These are phyloP conservation scores for Fusarium buxicola DNA, from an alignment of 2,329 filamentous ascomycete species.

Conservation along the genomic window DNA sequence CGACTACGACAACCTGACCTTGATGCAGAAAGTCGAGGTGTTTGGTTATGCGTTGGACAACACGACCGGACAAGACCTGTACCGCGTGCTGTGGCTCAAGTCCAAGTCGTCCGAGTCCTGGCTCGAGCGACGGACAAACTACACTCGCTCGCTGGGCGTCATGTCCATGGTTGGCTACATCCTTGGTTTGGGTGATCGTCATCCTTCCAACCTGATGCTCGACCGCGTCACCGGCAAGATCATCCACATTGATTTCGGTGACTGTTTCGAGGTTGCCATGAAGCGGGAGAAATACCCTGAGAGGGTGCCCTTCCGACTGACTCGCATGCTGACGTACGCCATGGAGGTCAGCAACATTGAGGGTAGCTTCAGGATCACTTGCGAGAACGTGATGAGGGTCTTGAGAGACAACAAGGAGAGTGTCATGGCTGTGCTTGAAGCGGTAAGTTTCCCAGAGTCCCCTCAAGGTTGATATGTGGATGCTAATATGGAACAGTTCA, in stretches of 20 bases:
- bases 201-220: constrained; percentile 98
- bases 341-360: constrained; percentile 99
- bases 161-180: constrained; percentile 99
- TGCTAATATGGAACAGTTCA: constrained; percentile 72
- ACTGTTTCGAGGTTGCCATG: constrained; percentile 99
- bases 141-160: constrained; percentile 94
- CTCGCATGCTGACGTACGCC: constrained; percentile 98
- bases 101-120: constrained; percentile 98
- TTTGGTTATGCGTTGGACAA: constrained; percentile 99
- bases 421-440: constrained; percentile 97
- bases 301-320: constrained; percentile 95
- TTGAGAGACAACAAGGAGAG: constrained; percentile 97
- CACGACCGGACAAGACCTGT: constrained; percentile 97
- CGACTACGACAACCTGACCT: constrained; percentile 96
- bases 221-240: constrained; percentile 97
- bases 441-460: constrained; percentile 70
- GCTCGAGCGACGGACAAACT: constrained; percentile 98
- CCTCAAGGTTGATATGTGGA: background rate
- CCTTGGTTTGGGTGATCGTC: constrained; percentile 92
- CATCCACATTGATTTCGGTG: constrained; percentile 98
- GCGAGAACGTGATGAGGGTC: constrained; percentile 98
- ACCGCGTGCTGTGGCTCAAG: constrained; percentile 98
- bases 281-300: constrained; percentile 99
- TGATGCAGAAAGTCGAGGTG: constrained; percentile 99
- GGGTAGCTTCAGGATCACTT: constrained; percentile 97